Conservation (phyloP, 257 asterid genomes). For the Solanum bukasovii region DNA sequence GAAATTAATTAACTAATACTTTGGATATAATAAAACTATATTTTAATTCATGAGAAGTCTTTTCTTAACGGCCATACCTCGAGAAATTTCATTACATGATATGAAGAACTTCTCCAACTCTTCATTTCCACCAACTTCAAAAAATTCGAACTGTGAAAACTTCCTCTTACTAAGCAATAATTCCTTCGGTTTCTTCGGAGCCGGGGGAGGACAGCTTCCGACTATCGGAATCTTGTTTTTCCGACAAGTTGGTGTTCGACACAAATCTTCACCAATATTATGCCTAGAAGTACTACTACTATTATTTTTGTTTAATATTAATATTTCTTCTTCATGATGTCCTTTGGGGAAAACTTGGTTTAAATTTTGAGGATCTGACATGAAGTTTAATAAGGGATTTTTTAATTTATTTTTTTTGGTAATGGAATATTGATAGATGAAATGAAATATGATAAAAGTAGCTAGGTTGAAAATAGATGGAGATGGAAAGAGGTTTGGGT, state of each 20-base stretch:
- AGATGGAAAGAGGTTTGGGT: not conserved
- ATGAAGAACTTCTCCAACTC: slow-evolving; percentile 24
- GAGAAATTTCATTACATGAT: slow-evolving; percentile 4
- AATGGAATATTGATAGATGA: not conserved
- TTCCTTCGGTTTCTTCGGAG: slow-evolving; percentile 10
- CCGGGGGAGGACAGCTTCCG: slow-evolving; percentile 17
- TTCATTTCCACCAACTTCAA: slow-evolving; percentile 11
- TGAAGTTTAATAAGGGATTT: not conserved
- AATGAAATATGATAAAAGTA: not conserved
- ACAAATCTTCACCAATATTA: slow-evolving; percentile 3
- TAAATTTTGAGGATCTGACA: slow-evolving; percentile 8
- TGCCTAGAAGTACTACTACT: not conserved
- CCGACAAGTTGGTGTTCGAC: slow-evolving; percentile 15
- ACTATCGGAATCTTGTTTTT: slow-evolving; percentile 15
- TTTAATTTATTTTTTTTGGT: not conserved
- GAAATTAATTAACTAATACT: not conserved
- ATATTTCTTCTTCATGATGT: not conserved
- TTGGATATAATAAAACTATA: not conserved
- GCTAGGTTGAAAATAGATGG: not conserved
- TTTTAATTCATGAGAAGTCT: not conserved
- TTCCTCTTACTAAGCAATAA: slow-evolving; percentile 8
- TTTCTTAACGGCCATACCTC: slow-evolving; percentile 6
- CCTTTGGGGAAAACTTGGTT: not conserved
- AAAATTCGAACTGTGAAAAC: not conserved
- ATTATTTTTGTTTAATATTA: not conserved